Evolutionary conservation across 306 rosid genomes (phyloP).

Genomic region (Prunus kanzakura): DNA sequence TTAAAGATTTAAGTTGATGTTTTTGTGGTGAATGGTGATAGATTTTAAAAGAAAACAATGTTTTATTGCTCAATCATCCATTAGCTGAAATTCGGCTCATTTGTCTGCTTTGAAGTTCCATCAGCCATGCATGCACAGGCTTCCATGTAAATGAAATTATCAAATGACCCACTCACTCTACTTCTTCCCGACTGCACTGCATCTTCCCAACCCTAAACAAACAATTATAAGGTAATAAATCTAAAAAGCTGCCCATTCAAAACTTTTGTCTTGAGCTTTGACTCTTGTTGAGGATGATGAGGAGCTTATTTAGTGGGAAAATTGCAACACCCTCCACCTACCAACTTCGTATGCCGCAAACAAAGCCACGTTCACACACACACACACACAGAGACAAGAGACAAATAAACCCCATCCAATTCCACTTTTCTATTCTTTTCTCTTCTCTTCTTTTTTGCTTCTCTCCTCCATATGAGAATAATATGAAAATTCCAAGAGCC

Average conservation of each 20-base stretch:
- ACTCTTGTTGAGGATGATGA: no score
- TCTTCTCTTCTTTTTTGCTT: neutral
- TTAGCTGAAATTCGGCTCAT: constrained; percentile 46
- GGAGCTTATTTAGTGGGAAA: no score
- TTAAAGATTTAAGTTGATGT: neutral
- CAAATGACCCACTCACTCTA: constrained; percentile 56
- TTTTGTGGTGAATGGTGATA: neutral
- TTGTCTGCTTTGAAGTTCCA: constrained; percentile 33
- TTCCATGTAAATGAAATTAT: constrained; percentile 41
- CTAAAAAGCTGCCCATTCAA: constrained; percentile 57
- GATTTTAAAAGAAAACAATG: neutral
- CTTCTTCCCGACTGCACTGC: constrained; percentile 13
- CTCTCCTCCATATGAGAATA: constrained; percentile 29
- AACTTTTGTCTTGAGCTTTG: constrained; percentile 34
- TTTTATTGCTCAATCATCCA: constrained; percentile 45
- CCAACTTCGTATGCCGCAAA: neutral
- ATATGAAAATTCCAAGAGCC: constrained; percentile 78
- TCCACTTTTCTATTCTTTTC: constrained; percentile 7
- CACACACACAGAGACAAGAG: constrained; percentile 9
- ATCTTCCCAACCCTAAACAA: neutral
- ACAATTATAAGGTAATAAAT: constrained; percentile 66
- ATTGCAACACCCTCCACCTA: no score
- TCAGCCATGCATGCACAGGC: constrained; percentile 36
- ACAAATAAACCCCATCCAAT: constrained; percentile 52
- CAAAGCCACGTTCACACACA: constrained; percentile 34